Percentiles rank a stretch among this genome's conserved stretches.
phyloP scores from a whole-genome alignment of 495 filamentous ascomycete species.

The Tuber calosporum region DNA sequence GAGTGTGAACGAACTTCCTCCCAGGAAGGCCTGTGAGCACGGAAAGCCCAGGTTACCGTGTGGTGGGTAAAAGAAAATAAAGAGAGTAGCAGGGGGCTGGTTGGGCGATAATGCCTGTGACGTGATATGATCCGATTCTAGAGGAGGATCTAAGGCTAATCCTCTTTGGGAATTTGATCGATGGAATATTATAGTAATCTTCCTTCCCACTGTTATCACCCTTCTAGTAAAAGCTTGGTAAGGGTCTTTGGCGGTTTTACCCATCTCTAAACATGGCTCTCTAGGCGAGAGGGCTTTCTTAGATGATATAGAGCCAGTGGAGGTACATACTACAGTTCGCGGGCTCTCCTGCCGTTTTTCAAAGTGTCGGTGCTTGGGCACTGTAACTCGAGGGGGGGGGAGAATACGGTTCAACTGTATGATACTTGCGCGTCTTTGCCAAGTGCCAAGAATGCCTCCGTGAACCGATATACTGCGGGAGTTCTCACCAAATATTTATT shows the following conservation, averaged over 20 bases:
- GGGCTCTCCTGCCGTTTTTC: not conserved
- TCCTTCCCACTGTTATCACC: not conserved
- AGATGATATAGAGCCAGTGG: not conserved
- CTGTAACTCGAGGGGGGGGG: too few species aligned
- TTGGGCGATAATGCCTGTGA: not conserved
- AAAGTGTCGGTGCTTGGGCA: not conserved
- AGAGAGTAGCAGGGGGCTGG: not conserved
- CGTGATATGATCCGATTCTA: not conserved
- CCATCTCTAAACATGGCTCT: not conserved
- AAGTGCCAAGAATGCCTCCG: too few species aligned
- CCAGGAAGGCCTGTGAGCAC: not conserved
- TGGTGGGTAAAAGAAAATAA: not conserved
- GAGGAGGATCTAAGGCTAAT: not conserved
- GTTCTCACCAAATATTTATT: too few species aligned
- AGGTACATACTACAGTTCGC: not conserved
- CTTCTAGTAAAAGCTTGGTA: not conserved
- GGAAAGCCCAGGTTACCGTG: not conserved
- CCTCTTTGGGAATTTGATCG: not conserved
- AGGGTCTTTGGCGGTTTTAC: not conserved
- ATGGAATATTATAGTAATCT: not conserved
- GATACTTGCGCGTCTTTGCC: too few species aligned
- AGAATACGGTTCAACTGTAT: too few species aligned
- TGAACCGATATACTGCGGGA: too few species aligned
- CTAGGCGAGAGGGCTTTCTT: not conserved
- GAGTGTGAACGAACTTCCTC: not conserved